Conservation (phyloP, 2,329 filamentous ascomycete genomes). For the Leptodontidium sp. region DNA sequence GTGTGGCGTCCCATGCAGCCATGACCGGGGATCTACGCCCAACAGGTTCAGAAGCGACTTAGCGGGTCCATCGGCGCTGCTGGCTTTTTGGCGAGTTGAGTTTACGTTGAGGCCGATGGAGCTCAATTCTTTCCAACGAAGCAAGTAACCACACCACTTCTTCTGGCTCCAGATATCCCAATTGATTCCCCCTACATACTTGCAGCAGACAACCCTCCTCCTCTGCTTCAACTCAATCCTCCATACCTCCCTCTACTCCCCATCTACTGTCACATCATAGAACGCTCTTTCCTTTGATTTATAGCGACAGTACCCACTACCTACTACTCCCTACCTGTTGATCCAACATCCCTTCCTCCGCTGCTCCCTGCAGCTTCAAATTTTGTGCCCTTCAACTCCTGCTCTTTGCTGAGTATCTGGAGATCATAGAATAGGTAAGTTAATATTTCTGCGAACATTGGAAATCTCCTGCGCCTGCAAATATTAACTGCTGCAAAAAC, state of each 20-base stretch:
- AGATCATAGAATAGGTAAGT: constrained; percentile 40
- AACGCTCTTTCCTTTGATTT: constrained; percentile 25
- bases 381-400: constrained; percentile 40
- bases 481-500: constrained; percentile 25
- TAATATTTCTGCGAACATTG: neutral
- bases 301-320: neutral
- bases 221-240: constrained; percentile 22
- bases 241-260: constrained; percentile 1
- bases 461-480: neutral
- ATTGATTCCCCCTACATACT: constrained; percentile 26
- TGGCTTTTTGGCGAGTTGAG: constrained; percentile 31
- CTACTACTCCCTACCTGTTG: constrained; percentile 20
- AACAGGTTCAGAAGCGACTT: constrained; percentile 29
- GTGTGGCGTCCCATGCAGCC: constrained; percentile 24
- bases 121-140: neutral
- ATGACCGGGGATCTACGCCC: constrained; percentile 27
- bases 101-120: constrained; percentile 31
- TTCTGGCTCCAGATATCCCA: constrained; percentile 28
- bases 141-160: constrained; percentile 9
- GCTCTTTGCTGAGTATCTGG: constrained; percentile 49
- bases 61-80: constrained; percentile 13
- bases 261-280: constrained; percentile 23
- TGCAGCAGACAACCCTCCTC: constrained; percentile 12
- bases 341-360: constrained; percentile 21
- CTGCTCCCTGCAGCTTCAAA: constrained; percentile 34